Conservation (phyloP, 1,284 basidiomycete genomes). For the Puccinia horiana region DNA sequence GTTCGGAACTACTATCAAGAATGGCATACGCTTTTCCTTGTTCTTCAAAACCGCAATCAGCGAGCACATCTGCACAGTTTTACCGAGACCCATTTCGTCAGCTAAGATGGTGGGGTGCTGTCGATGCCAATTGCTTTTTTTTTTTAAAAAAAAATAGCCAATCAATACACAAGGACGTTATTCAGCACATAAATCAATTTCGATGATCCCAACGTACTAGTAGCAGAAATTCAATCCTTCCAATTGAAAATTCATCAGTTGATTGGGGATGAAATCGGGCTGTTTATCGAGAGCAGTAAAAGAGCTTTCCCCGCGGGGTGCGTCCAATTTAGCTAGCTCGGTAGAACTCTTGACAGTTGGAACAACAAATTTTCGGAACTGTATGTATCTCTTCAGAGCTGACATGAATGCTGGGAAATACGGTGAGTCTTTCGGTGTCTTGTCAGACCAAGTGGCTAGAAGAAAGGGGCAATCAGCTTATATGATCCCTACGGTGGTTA, state of each 20-base stretch:
- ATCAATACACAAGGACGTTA: background rate
- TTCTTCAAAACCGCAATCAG: constrained; percentile 77
- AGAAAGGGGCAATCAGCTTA: constrained; percentile 43
- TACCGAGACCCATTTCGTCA: constrained; percentile 94
- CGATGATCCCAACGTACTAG: constrained; percentile 7
- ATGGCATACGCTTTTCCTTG: constrained; percentile 70
- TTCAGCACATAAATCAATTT: background rate
- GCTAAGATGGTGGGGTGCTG: constrained; percentile 88
- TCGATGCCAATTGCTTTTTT: constrained; percentile 76
- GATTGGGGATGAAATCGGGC: constrained; percentile 61
- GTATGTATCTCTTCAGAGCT: constrained; percentile 70
- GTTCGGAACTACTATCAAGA: constrained; percentile 88
- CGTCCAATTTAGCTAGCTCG: constrained; percentile 57
- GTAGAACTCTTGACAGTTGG: constrained; percentile 61
- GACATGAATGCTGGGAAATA: constrained; percentile 67
- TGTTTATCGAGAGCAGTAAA: constrained; percentile 59
- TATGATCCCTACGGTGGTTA: background rate
- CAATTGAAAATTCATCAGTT: constrained; percentile 56
- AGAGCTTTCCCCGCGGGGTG: constrained; percentile 52
- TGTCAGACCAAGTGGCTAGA: constrained; percentile 73
- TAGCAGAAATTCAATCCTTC: constrained; percentile 32
- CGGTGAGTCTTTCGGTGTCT: constrained; percentile 62
- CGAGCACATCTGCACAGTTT: constrained; percentile 87
- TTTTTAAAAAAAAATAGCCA: background rate
- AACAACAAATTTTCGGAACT: constrained; percentile 68